phyloP scores from a whole-genome alignment of 148 eudicot species.

The Vaccinium darrowii region DNA sequence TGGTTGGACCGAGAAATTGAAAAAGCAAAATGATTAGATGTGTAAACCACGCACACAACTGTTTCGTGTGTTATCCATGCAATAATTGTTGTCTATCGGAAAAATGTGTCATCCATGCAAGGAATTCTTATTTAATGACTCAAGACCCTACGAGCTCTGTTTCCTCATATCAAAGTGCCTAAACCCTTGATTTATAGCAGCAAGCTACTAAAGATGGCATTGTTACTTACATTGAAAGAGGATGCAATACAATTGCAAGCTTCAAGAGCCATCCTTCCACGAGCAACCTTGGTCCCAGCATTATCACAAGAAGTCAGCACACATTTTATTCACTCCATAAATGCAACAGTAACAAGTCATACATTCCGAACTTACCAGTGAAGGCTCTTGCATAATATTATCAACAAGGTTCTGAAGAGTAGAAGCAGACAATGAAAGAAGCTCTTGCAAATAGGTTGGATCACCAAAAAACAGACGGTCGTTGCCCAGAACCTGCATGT shows the following conservation, averaged over 20 bases:
- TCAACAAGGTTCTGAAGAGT: conserved; percentile 37
- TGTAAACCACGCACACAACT: neutral
- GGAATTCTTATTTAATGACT: neutral
- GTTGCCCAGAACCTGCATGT: conserved; percentile 49
- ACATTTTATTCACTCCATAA: conserved; percentile 5
- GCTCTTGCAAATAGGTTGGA: conserved; percentile 43
- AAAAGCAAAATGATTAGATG: neutral
- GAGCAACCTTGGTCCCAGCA: conserved; percentile 40
- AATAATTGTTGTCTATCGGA: neutral
- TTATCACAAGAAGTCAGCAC: conserved; percentile 16
- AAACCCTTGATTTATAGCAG: neutral
- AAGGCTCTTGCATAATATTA: conserved; percentile 51
- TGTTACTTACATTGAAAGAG: conserved; percentile 42
- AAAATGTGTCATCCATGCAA: conserved; percentile 10
- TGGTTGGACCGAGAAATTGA: neutral
- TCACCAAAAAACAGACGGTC: conserved; percentile 46
- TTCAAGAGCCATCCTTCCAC: conserved; percentile 77
- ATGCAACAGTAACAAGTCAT: conserved; percentile 11
- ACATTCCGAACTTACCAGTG: conserved; percentile 34
- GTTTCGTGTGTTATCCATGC: conserved; percentile 1
- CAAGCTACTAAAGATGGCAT: neutral
- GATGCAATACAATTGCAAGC: conserved; percentile 68
- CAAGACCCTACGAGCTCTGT: neutral
- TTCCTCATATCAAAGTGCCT: neutral
- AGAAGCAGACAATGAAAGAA: conserved; percentile 42